A percentile compares a stretch with the other conserved stretches of the same genome.
These are phyloP conservation scores for Leishmania martiniquensis DNA, from an alignment of 208 protist species.

Conservation along the genomic window DNA sequence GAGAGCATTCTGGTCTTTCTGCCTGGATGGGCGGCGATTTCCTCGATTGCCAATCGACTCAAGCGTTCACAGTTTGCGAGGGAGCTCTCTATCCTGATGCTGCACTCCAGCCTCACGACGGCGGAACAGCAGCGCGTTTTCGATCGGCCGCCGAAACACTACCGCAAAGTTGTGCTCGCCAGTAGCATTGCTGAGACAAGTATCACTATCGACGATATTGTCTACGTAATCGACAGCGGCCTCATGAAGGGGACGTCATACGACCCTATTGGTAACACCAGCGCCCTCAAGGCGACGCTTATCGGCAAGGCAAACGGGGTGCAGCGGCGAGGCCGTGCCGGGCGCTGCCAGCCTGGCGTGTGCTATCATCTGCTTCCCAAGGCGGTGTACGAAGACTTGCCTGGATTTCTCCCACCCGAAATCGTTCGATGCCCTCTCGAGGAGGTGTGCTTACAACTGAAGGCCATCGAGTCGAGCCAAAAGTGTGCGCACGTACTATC, in stretches of 20 bases:
- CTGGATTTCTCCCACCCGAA: slow-evolving; percentile 91
- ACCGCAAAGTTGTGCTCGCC: slow-evolving; percentile 94
- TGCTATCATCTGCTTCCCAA: slow-evolving; percentile 86
- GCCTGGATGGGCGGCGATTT: slow-evolving; percentile 91
- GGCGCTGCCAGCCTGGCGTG: slow-evolving; percentile 83
- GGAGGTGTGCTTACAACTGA: slow-evolving; percentile 90
- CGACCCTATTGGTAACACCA: slow-evolving; percentile 78
- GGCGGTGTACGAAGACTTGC: slow-evolving; percentile 78
- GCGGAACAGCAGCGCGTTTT: slow-evolving; percentile 94
- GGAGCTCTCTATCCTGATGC: slow-evolving; percentile 81
- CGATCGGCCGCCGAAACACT: slow-evolving; percentile 64
- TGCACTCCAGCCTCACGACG: slow-evolving; percentile 91
- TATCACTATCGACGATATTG: slow-evolving; percentile 96
- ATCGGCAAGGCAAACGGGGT: slow-evolving; percentile 86
- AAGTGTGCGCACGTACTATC: slow-evolving; percentile 74
- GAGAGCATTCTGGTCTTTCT: slow-evolving; percentile 91
- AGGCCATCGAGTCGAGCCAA: slow-evolving; percentile 81
- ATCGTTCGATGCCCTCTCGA: slow-evolving; percentile 92
- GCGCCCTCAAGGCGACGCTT: slow-evolving; percentile 68
- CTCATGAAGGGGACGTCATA: slow-evolving; percentile 93
- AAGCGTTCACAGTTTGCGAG: slow-evolving; percentile 35
- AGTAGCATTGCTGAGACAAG: slow-evolving; percentile 98
- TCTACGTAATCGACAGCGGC: slow-evolving; percentile 96
- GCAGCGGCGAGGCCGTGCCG: slow-evolving; percentile 93
- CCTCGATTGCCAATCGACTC: slow-evolving; percentile 58